Percentiles rank a stretch among this genome's conserved stretches.
These are phyloP conservation scores for Fraxinus sp. DNA, from an alignment of 305 asterid genomes.

Conservation along the genomic window DNA sequence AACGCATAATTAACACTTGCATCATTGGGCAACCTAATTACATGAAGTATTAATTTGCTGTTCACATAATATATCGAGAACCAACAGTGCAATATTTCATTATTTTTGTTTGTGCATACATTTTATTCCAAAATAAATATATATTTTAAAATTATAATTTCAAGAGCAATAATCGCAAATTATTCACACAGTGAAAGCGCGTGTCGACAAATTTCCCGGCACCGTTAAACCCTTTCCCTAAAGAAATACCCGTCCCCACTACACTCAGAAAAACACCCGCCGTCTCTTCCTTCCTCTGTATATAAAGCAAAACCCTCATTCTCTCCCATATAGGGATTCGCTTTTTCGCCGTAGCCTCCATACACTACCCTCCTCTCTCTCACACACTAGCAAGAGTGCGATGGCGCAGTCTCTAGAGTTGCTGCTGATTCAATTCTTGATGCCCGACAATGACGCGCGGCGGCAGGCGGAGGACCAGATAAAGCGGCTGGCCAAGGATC, in stretches of 20 bases:
- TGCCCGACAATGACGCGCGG: constrained; percentile 98
- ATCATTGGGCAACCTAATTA: background rate
- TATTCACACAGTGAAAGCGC: constrained; percentile 6
- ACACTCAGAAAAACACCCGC: constrained; percentile 26
- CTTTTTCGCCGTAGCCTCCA: constrained; percentile 32
- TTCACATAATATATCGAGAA: background rate
- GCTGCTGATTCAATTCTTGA: constrained; percentile 78
- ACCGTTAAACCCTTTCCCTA: constrained; percentile 14
- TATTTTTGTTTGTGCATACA: background rate
- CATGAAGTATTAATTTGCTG: background rate
- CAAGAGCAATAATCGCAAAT: background rate
- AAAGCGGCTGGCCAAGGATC: constrained; percentile 90
- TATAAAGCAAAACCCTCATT: constrained; percentile 29
- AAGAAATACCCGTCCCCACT: constrained; percentile 34
- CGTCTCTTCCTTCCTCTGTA: constrained; percentile 30
- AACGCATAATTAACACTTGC: background rate
- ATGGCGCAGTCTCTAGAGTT: constrained; percentile 99
- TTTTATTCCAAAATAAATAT: background rate
- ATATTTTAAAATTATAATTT: background rate
- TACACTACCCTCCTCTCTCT: constrained; percentile 22
- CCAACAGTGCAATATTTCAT: background rate
- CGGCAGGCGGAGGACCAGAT: constrained; percentile 99
- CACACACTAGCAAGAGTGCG: constrained; percentile 22
- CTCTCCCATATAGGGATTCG: constrained; percentile 30
- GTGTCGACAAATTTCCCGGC: constrained; percentile 30